Percentiles rank a stretch among this genome's conserved stretches.
These are phyloP conservation scores for Aphanomyces euteiches DNA, from an alignment of 352 stramenopile genomes.

Conservation along the genomic window DNA sequence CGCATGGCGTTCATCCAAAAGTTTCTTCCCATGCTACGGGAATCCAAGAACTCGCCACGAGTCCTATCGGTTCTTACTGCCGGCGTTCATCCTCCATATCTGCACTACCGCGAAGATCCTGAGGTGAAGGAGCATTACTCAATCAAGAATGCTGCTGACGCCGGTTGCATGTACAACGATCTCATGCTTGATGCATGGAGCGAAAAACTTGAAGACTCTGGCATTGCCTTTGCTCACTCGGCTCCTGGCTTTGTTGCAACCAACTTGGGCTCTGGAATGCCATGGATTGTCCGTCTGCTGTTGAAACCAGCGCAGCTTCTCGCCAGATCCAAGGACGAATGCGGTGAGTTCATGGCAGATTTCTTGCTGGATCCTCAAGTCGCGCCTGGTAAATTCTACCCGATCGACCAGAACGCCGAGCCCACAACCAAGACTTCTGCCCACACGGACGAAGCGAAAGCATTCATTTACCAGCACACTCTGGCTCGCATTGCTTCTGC, in stretches of 20 bases:
- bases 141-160: constrained; percentile 48
- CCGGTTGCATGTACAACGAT: constrained; percentile 54
- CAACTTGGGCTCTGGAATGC: constrained; percentile 54
- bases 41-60: constrained; percentile 30
- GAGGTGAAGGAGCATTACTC: constrained; percentile 41
- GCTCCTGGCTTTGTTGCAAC: constrained; percentile 49
- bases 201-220: constrained; percentile 24
- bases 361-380: not conserved
- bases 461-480: constrained; percentile 19
- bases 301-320: constrained; percentile 36
- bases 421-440: not conserved
- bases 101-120: constrained; percentile 38
- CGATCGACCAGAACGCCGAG: constrained; percentile 7
- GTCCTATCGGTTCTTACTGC: constrained; percentile 45
- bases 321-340: constrained; percentile 16
- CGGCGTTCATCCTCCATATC: constrained; percentile 40
- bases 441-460: constrained; percentile 17
- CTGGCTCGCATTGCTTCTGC: not conserved
- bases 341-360: constrained; percentile 25
- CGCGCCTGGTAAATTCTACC: not conserved
- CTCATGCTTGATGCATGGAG: constrained; percentile 43
- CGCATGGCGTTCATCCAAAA: constrained; percentile 37
- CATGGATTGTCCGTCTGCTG: constrained; percentile 32
- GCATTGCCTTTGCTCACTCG: constrained; percentile 45
- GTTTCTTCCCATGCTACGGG: constrained; percentile 36